Base-by-base conservation (phyloP, 495 filamentous ascomycete species). In the Hypoxylon perforatum region DNA sequence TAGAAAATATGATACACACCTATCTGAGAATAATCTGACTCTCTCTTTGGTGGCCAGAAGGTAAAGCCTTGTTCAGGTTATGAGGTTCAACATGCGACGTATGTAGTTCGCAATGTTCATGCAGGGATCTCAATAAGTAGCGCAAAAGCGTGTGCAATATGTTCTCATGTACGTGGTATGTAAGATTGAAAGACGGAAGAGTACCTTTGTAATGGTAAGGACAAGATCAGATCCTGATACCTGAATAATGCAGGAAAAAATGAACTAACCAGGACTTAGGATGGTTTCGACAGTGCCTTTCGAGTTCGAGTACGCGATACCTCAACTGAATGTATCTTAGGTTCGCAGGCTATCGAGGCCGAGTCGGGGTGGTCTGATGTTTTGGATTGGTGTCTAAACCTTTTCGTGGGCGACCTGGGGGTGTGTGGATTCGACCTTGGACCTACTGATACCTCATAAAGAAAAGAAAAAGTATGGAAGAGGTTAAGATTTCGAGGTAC, bases 381-480 rank as follows among this genome's bases (percentile, higher is more conserved):
- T 67, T 63, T 62, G 53, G 65, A 67, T 67, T 67, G 65, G 65
- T 67, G 54, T 68, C 57, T 63, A 68, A 44, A 49, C 59, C 33
- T 58, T 57, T 52, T 67, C 53, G 57, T 54, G 65, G 36, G 54
- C 42, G 55, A 39, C 53, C 47, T 57, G 42, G 46, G 53, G 59
- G 59, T 38, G 35, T 52, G 54, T 68, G 59, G 65, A 44, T 68
- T 68, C 44, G 54, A 42, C 25, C 25, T n/a, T n/a, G n/a, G n/a
- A n/a, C n/a, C 56, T 56, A 53, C 59, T 68, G 48, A 54, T 48
- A 58, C 59, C 65, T 63, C 38, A 49, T 28, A 28, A 28, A 9
- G 42, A 10, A 11, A 47, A 23, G 51, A 61, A 69, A 57, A 59
- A 59, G 50, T 45, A 44, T 58, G 60, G 48, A 61, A 65, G 59